Percentiles rank a stretch among this genome's conserved stretches.
phyloP scores from a whole-genome alignment of 331 rosid genomes.

The Erythrophleum ivorense region DNA sequence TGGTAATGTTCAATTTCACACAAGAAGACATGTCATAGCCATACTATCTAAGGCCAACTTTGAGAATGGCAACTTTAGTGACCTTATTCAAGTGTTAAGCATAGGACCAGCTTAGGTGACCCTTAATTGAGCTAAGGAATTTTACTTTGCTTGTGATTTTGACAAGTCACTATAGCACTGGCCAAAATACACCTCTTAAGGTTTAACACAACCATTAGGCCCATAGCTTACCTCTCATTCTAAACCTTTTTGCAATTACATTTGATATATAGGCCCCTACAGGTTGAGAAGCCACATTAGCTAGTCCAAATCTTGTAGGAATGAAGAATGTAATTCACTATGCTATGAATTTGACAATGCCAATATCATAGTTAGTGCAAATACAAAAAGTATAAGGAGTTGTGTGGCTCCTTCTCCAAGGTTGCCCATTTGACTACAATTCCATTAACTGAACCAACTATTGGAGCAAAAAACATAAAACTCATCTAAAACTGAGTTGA shows the following conservation, averaged over 20 bases:
- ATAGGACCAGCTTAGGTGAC: no score
- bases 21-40: no score
- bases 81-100: no score
- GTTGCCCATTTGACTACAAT: constrained; percentile 86
- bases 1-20: no score
- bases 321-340: constrained; percentile 88
- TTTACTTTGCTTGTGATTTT: no score
- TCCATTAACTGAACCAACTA: constrained; percentile 86
- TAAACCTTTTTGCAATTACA: constrained; percentile 61
- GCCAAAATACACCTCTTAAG: constrained; percentile 74
- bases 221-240: constrained; percentile 96
- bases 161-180: no score
- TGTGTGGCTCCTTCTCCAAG: constrained; percentile 95
- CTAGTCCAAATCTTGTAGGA: constrained; percentile 89
- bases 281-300: constrained; percentile 77
- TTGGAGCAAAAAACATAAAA: constrained; percentile 83
- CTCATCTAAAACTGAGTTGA: constrained; percentile 99
- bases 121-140: no score
- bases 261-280: constrained; percentile 81
- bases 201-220: constrained; percentile 75
- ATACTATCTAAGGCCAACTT: no score
- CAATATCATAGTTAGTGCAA: constrained; percentile 55
- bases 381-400: constrained; percentile 84
- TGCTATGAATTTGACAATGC: constrained; percentile 74
- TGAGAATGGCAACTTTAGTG: no score